Evolutionary conservation across 139 green algal genomes (phyloP).

Genomic region (Zygnema cylindricum): DNA sequence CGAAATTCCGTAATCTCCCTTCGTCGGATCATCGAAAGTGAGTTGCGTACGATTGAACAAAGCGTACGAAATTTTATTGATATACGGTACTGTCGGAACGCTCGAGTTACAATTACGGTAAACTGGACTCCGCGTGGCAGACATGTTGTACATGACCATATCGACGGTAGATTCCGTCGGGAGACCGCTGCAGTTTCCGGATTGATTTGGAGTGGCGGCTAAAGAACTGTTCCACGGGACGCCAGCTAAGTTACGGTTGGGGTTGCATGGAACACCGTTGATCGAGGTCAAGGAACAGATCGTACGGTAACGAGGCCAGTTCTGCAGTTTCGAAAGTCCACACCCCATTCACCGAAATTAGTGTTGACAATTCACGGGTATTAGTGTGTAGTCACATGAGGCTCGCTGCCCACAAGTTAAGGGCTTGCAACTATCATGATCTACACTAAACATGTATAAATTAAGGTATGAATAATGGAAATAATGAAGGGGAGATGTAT

Average conservation of each 20-base stretch:
- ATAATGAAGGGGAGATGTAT: too few species aligned
- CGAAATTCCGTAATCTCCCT: background rate
- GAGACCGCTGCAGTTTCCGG: constrained; percentile 25
- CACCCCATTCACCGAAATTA: too few species aligned
- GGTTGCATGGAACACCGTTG: background rate
- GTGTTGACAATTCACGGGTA: too few species aligned
- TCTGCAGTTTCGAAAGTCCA: background rate
- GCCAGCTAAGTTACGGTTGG: background rate
- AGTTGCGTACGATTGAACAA: background rate
- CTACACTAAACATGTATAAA: too few species aligned
- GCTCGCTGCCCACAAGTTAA: too few species aligned
- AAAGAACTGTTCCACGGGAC: background rate
- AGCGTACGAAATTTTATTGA: background rate
- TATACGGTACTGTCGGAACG: background rate
- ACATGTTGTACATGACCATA: background rate
- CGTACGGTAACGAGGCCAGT: background rate
- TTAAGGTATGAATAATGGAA: too few species aligned
- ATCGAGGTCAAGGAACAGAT: background rate
- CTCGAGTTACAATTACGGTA: background rate
- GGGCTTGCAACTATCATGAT: too few species aligned
- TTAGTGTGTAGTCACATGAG: too few species aligned
- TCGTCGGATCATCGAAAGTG: background rate
- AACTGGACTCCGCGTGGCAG: background rate
- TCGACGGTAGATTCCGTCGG: constrained; percentile 18
- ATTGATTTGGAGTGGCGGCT: background rate